These are phyloP conservation scores for Coffea eugenioides DNA, from an alignment of 257 asterid genomes.

Conservation along the genomic window DNA sequence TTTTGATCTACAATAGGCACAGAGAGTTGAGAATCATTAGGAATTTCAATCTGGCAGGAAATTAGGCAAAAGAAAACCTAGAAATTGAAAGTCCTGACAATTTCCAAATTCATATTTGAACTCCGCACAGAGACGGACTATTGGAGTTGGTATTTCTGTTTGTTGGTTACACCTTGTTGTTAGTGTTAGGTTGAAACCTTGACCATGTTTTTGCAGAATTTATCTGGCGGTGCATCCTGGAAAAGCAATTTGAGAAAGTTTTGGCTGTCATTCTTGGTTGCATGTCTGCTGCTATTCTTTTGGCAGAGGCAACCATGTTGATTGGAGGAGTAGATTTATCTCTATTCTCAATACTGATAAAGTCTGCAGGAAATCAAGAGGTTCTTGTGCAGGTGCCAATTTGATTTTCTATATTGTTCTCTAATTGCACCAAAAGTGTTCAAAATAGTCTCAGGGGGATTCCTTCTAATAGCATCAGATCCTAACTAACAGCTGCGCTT, in stretches of 20 bases:
- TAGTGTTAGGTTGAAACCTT: not conserved
- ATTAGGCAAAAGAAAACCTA: not conserved
- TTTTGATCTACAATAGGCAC: not conserved
- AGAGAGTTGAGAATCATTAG: not conserved
- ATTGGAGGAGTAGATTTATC: conserved; percentile 97
- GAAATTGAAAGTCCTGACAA: not conserved
- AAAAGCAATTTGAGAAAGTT: conserved; percentile 65
- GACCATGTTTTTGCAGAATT: conserved; percentile 50
- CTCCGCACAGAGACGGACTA: not conserved
- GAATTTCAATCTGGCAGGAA: not conserved
- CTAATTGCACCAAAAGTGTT: not conserved
- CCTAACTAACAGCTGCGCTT: too few relatives aligned
- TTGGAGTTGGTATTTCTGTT: not conserved
- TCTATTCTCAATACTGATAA: conserved; percentile 80
- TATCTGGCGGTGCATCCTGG: conserved; percentile 84
- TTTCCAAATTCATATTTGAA: not conserved
- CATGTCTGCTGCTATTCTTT: conserved; percentile 87
- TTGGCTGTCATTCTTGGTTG: conserved; percentile 87
- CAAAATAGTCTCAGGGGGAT: not conserved
- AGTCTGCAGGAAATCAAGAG: conserved; percentile 86
- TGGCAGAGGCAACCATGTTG: conserved; percentile 96
- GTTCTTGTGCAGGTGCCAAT: conserved; percentile 85
- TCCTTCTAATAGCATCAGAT: too few relatives aligned
- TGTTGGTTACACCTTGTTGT: not conserved
- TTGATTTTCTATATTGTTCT: not conserved